Conservation (phyloP, 2,329 filamentous ascomycete species). For the Phialocephala subalpina region DNA sequence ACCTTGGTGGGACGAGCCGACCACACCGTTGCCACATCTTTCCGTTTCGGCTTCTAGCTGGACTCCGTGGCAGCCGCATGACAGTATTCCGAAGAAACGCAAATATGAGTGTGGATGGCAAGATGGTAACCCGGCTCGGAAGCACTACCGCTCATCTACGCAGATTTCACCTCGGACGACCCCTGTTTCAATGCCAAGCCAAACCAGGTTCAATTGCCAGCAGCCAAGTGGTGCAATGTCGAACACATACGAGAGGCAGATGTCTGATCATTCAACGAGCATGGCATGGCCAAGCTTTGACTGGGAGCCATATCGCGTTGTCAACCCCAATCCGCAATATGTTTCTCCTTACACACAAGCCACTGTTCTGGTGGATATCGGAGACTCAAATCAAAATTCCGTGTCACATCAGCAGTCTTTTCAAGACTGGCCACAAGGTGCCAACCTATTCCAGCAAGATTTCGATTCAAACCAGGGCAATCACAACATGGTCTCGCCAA, state of each 20-base stretch:
- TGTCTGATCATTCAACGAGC: background rate
- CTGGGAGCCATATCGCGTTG: constrained; percentile 1
- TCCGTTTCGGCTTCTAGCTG: constrained; percentile 16
- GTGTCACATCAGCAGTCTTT: background rate
- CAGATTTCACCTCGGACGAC: constrained; percentile 28
- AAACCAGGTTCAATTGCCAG: background rate
- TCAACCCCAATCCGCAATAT: background rate
- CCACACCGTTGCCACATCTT: constrained; percentile 18
- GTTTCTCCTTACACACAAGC: background rate
- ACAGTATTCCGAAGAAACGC: constrained; percentile 22
- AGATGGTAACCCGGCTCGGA: background rate
- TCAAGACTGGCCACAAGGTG: background rate
- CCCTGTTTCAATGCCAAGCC: constrained; percentile 2
- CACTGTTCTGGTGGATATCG: background rate
- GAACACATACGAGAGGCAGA: background rate
- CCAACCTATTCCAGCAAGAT: background rate
- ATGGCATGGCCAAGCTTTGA: constrained; percentile 7
- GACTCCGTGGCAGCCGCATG: constrained; percentile 18
- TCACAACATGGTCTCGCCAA: background rate
- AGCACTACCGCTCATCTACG: constrained; percentile 19
- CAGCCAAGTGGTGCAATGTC: background rate
- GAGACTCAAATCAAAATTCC: background rate
- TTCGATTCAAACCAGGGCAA: background rate
- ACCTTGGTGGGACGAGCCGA: constrained; percentile 24
- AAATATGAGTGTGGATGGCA: constrained; percentile 20